These are phyloP conservation scores for Lactifluus piperatus DNA, from an alignment of 768 basidiomycete species.

Conservation along the genomic window DNA sequence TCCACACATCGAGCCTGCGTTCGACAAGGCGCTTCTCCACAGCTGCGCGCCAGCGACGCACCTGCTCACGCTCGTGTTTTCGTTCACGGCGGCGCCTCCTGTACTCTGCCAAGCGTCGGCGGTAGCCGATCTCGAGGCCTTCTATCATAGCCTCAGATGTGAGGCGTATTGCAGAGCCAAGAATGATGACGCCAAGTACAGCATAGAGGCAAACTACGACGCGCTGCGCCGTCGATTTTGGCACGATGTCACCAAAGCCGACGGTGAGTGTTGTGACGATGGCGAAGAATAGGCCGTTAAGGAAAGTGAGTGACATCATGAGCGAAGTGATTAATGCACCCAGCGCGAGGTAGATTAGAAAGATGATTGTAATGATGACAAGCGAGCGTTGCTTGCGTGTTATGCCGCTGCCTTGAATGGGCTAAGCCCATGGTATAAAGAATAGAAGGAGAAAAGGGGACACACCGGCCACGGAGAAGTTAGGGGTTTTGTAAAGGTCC, in stretches of 20 bases:
- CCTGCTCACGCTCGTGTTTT: conserved; percentile 37
- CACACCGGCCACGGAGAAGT: conserved; percentile 59
- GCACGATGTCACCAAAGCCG: conserved; percentile 71
- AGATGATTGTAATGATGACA: conserved; percentile 67
- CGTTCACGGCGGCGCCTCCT: conserved; percentile 37
- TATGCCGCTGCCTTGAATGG: conserved; percentile 59
- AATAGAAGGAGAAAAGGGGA: neutral
- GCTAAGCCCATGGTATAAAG: conserved; percentile 1
- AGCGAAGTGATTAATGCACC: conserved; percentile 55
- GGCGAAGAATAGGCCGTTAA: conserved; percentile 73
- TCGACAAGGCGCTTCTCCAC: conserved; percentile 55
- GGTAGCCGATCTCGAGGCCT: conserved; percentile 57
- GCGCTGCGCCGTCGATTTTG: conserved; percentile 41
- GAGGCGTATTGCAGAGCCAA: conserved; percentile 31
- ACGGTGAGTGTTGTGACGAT: conserved; percentile 59
- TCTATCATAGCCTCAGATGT: conserved; percentile 59
- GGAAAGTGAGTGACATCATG: conserved; percentile 48
- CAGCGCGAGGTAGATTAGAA: conserved; percentile 65
- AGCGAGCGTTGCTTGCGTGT: conserved; percentile 73
- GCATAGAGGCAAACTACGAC: conserved; percentile 53
- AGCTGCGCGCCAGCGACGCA: conserved; percentile 49
- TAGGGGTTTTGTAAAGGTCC: conserved; percentile 49
- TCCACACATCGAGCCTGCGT: conserved; percentile 43
- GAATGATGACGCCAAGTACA: conserved; percentile 50
- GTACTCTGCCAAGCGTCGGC: conserved; percentile 41